Base-by-base conservation (phyloP, 352 stramenopile genomes). In the Pythium myriotylum region DNA sequence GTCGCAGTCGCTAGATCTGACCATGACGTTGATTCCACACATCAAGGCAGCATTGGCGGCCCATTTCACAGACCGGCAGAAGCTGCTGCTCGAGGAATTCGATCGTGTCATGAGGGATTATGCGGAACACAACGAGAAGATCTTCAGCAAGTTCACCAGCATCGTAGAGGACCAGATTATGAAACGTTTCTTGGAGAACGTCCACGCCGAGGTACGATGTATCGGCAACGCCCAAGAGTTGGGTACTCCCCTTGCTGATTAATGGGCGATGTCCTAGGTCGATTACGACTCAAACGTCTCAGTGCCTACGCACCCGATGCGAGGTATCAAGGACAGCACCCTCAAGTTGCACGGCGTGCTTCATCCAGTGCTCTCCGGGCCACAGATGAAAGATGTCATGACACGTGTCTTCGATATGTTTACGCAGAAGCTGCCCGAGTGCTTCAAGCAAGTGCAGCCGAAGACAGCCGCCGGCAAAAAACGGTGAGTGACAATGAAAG, bases 161-260 rank as follows among this genome's bases (percentile, higher is more conserved):
- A 99, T 99, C 52, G 97, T 99, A 54, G 95, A 97, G 66, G 94
- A 98, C 54, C 86, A 95, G 61, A 98, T 98, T 68, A 96, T 99
- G 72, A 97, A 98, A 62, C 81, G 95, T 4, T 91, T 88, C 51
- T 48, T 95, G 43, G 84, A 94, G 52, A 91, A 91, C 32, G 72
- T 94, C 42, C 74, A 84, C 26, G 75, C 76, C 7, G 81, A 92
- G 58, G 79, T 85, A 32, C 24, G 66, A 35, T 35, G 10, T 35
- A 10, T 10, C 5, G 10, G 10, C 5, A 35, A 35, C 5, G 5
- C 5, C 10, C 29, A 10, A 35, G 29, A 10, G 29, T 10, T 10
- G 10, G 10, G 29, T 10, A 35, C n/a, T 35, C 29, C 5, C 10
- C 29, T 5, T 35, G 29, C 29, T 35, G 29, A 35, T 10, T 5